These are phyloP conservation scores for Solanum hybrid DNA, from an alignment of 305 asterid species.

Conservation along the genomic window DNA sequence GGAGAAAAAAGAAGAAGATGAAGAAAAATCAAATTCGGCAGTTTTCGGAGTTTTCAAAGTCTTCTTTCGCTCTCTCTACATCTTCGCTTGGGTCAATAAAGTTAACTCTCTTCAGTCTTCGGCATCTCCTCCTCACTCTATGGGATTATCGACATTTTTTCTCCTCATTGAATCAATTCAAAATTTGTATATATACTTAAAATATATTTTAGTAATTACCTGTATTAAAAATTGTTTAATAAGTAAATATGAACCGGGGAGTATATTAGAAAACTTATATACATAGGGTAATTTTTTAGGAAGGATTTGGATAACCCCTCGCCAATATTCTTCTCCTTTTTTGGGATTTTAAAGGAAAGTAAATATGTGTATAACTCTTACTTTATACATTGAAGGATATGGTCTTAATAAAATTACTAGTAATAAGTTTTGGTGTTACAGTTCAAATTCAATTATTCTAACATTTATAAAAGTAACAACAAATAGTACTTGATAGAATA, in stretches of 20 bases:
- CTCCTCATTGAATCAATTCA: not conserved
- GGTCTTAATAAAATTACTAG: not conserved
- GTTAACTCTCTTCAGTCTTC: not conserved
- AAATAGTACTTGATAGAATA: not conserved
- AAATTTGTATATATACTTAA: too few species aligned
- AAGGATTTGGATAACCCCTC: not conserved
- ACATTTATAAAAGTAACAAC: not conserved
- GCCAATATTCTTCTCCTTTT: not conserved
- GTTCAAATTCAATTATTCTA: not conserved
- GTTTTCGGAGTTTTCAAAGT: slow-evolving; percentile 39
- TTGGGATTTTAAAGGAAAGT: not conserved
- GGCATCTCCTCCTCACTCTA: slow-evolving; percentile 9
- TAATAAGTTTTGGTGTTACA: not conserved
- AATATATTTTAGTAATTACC: too few species aligned
- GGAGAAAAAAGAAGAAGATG: not conserved
- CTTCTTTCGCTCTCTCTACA: not conserved
- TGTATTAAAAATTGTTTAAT: too few species aligned
- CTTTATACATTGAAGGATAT: not conserved
- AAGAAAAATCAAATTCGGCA: slow-evolving; percentile 14
- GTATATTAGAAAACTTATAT: too few species aligned
- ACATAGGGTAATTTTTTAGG: not conserved
- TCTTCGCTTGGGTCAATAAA: slow-evolving; percentile 9
- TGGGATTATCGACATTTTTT: slow-evolving; percentile 10
- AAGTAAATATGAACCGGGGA: not conserved
- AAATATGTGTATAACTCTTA: not conserved